Base-by-base conservation (phyloP, 1,284 basidiomycete genomes). In the Filobasidium uniguttulatum region DNA sequence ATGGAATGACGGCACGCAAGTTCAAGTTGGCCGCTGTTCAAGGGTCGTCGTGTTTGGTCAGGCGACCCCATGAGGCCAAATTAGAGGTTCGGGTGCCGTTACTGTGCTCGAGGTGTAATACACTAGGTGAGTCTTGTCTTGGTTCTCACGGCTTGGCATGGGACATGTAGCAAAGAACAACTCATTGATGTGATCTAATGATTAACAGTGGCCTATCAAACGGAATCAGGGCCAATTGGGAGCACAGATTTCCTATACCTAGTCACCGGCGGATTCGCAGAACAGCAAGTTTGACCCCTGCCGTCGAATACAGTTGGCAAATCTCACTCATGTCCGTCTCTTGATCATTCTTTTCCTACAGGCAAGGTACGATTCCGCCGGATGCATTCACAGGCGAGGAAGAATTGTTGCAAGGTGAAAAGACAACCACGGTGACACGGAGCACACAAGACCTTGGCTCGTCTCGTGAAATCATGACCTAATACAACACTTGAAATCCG, bases 311-410 rank as follows among this genome's bases (percentile, higher is more conserved):
- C 31, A 46, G 44, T n/a, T n/a, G n/a, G n/a, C n/a, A n/a, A n/a
- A n/a, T n/a, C n/a, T n/a, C 29, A 38, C 20, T 12, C 22, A 35
- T 43, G 15, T 22, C 43, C 5, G 38, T 33, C 35, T n/a, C 14
- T n/a, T 9, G 3, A 30, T 15, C 36, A n/a, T 17, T 17, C 37
- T 33, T 8, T 22, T 10, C 6, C 17, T n/a, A 22, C 43, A 65
- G 60, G 19, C 69, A 71, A 59, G 69, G 69, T 0, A 49, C 60
- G 30, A 47, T 70, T 19, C 69, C 69, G n/a, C 51, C 56, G n/a
- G 67, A 69, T 36, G 68, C 68, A 15, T 69, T 69, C 49, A 67
- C 68, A 30, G 68, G 66, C 5, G 69, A 69, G 57, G 58, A 63
- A 31, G 48, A n/a, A 53, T 10, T 14, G 36, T 8, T 9, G 9